Conservation (phyloP, 352 stramenopile genomes). For the Elongisporangium anandrum region DNA sequence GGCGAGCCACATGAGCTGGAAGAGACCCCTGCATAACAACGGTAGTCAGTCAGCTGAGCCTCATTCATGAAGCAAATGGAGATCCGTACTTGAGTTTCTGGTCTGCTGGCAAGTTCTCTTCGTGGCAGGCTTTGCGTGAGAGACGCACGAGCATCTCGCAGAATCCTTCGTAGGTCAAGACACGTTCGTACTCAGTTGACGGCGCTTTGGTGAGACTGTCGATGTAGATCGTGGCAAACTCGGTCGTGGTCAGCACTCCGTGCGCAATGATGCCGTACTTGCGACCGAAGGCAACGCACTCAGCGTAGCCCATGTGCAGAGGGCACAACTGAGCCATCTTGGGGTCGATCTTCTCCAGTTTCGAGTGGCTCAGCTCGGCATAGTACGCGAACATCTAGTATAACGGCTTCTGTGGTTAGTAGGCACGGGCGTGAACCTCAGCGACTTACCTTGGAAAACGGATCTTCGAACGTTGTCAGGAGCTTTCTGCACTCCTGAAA, state of each 20-base stretch:
- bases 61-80: neutral
- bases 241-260: conserved; percentile 69
- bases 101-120: conserved; percentile 27
- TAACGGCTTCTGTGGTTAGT: too few relatives aligned
- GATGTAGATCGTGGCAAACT: conserved; percentile 73
- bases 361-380: conserved; percentile 36
- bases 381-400: conserved; percentile 70
- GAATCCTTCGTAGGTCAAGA: conserved; percentile 60
- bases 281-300: conserved; percentile 61
- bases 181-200: conserved; percentile 49
- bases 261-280: conserved; percentile 78
- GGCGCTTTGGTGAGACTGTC: conserved; percentile 60
- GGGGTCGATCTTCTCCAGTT: conserved; percentile 62
- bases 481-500: conserved; percentile 68
- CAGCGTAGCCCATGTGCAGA: conserved; percentile 58
- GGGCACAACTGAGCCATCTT: conserved; percentile 45
- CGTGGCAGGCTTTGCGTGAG: conserved; percentile 35
- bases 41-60: neutral
- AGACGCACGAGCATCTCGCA: conserved; percentile 64
- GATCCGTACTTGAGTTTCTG: conserved; percentile 59
- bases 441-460: conserved; percentile 37
- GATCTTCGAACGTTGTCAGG: conserved; percentile 54
- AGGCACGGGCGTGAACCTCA: too few relatives aligned
- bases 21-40: conserved; percentile 51
- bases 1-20: conserved; percentile 82